Base-by-base conservation (phyloP, 768 basidiomycete species). In the Russula lepida region DNA sequence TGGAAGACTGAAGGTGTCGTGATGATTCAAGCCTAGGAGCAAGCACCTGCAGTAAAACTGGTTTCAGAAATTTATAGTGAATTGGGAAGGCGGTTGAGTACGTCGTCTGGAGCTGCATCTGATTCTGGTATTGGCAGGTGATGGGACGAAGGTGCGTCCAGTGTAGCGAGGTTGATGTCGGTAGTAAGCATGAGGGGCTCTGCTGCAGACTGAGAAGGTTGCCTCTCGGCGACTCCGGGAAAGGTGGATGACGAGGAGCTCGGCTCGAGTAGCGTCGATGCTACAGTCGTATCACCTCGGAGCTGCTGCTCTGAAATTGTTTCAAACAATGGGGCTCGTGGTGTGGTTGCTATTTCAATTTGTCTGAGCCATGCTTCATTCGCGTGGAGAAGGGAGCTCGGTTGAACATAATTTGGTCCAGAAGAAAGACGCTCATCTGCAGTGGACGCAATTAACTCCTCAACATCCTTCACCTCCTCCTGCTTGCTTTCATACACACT, bases 1-100 rank as follows among this genome's bases (percentile, higher is more conserved):
- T 90, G 5, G 94, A 95, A 0, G 92, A 84, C 68, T 85, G 84
- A 2, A 91, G 73, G 21, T 79, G 79, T 13, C 83, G 80, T 3
- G 67, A 35, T 19, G 67, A 53, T 1, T 64, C 59, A 2, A 46
- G 30, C 9, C 47, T 58, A 4, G 58, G 30, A 6, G 48, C 1
- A 4, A 56, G 23, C n/a, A 58, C 46, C 64, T 56, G 47, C 23
- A 41, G 23, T 6, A 25, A 6, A 23, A 35, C 37, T 4, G 21
- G 19, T 9, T 0, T 32, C 5, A 50, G 23, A n/a, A 28, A 11
- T 35, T n/a, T n/a, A 35, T 8, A 9, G 30, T 35, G 37, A 4
- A 23, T 4, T 9, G 2, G 19, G 48, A 35, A 2, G 44, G 19
- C 3, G 33, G 6, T 17, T 1, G 32, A 66, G 33, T 75, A n/a